Base-by-base conservation (phyloP, 257 asterid genomes). In the Sherardia arvensis region DNA sequence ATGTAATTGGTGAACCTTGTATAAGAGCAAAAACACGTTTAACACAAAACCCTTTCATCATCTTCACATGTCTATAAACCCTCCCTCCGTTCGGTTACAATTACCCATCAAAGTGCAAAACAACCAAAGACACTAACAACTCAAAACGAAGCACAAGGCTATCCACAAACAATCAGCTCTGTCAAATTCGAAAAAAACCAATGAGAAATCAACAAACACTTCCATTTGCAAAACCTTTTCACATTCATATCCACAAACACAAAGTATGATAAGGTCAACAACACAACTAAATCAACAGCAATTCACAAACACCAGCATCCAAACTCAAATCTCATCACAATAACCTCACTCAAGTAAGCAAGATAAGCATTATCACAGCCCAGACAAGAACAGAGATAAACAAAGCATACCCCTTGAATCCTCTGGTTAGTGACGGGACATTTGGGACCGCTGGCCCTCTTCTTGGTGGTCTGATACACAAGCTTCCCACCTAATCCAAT, bases 351-450 rank as follows among this genome's bases (percentile, higher is more conserved):
- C 45, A 62, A 20, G 9, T 10, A 64, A 1, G 48, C 45, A n/a
- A 8, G 32, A 48, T 1, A 27, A 34, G 30, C 59, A 49, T 49
- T 49, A 21, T 49, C 51, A 15, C 0, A 43, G 17, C 6, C 51
- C 8, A 38, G 4, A 48, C 54, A 20, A 47, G 54, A 8, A 27
- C 7, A 21, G 8, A 34, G 26, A 45, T 11, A 66, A 53, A n/a
- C n/a, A n/a, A 2, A 64, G 4, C 68, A n/a, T 83, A 88, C 91
- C 96, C 96, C 94, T 80, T 88, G 94, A 71, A 88, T 88, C 69
- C 94, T 83, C 70, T 84, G 85, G 28, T 94, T 94, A 64, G 89
- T 85, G 59, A 88, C 96, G 7, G 96, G 91, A 53, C 96, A 88
- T 66, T 85, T 88, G 38, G 94, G 96, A 49, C 96, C 94, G 51